These are phyloP conservation scores for Aeschynomene evenia DNA, from an alignment of 306 rosid genomes.

Conservation along the genomic window DNA sequence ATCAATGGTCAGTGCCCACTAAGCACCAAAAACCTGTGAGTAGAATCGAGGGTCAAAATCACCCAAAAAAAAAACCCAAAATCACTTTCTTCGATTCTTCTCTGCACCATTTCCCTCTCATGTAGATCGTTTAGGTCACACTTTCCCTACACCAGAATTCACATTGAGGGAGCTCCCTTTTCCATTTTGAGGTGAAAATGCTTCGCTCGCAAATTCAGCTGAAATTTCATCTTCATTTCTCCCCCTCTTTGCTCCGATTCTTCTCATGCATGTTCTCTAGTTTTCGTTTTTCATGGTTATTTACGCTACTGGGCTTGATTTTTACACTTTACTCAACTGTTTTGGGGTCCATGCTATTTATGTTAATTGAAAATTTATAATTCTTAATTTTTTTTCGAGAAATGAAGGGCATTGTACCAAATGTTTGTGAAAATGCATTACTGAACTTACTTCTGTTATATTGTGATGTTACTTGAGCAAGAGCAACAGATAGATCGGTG, in stretches of 20 bases:
- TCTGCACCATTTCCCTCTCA: neutral
- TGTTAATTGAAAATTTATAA: neutral
- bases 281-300: neutral
- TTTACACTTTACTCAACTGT: neutral
- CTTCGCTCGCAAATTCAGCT: neutral
- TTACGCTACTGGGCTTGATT: neutral
- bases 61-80: neutral
- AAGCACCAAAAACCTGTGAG: neutral
- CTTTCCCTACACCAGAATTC: neutral
- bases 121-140: neutral
- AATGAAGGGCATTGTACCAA: neutral
- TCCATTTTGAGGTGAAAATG: neutral
- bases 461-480: neutral
- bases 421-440: neutral
- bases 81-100: neutral
- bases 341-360: neutral
- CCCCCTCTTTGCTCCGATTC: neutral
- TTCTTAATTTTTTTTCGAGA: neutral
- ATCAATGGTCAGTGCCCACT: neutral
- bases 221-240: neutral
- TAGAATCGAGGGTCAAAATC: constrained; percentile 13
- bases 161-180: constrained; percentile 5
- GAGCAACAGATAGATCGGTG: neutral
- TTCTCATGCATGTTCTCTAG: neutral
- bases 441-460: neutral